Evolutionary conservation across 1,284 basidiomycete species (phyloP).

Genomic region (Rhodotorula sp.): DNA sequence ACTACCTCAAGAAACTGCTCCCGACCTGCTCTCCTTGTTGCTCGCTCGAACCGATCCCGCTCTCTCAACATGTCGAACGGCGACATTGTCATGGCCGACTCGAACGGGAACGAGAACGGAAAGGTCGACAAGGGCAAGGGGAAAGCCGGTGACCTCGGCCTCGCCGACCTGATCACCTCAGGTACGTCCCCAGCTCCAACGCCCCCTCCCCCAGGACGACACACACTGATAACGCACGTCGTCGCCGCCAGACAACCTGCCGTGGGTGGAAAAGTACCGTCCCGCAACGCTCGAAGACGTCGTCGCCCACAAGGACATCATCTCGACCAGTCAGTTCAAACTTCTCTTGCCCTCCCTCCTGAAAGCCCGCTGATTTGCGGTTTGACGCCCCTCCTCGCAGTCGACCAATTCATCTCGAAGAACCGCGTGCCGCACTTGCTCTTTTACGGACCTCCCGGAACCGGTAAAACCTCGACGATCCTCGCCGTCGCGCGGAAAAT

Average conservation of each 20-base stretch:
- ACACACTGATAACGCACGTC: not conserved
- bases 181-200: not conserved
- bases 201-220: not conserved
- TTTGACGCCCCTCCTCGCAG: slow-evolving; percentile 53
- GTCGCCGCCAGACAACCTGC: slow-evolving; percentile 7
- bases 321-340: slow-evolving; percentile 68
- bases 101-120: not conserved
- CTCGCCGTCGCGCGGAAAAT: slow-evolving; percentile 92
- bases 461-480: slow-evolving; percentile 96
- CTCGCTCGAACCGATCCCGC: no score
- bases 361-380: no score
- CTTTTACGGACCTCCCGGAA: slow-evolving; percentile 96
- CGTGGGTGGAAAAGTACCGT: slow-evolving; percentile 93
- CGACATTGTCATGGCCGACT: slow-evolving; percentile 19
- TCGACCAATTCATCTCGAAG: slow-evolving; percentile 94
- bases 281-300: slow-evolving; percentile 85
- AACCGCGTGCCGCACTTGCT: slow-evolving; percentile 91
- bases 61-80: slow-evolving; percentile 4
- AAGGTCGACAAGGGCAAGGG: slow-evolving; percentile 35
- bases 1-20: no score
- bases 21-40: no score
- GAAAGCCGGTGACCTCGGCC: slow-evolving; percentile 17
- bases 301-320: slow-evolving; percentile 92
- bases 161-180: slow-evolving; percentile 10
- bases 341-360: not conserved